Percentiles rank a stretch among this genome's conserved stretches.
phyloP scores from a whole-genome alignment of 2,329 filamentous ascomycete genomes.

The Colletotrichum caudatum region DNA sequence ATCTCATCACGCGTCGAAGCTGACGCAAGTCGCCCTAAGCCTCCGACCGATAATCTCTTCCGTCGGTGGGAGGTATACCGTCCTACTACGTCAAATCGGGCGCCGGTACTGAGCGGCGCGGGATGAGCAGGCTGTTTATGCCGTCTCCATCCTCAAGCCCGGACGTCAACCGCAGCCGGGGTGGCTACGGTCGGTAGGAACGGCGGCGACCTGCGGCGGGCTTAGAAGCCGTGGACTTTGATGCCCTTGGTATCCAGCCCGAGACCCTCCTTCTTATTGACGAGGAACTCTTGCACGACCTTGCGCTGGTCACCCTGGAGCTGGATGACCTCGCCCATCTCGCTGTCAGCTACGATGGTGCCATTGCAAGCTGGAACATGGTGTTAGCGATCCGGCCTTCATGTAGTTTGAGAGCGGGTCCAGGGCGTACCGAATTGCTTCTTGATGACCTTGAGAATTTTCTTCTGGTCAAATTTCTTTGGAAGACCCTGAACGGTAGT shows the following conservation, averaged over 20 bases:
- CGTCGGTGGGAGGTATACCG: constrained; percentile 36
- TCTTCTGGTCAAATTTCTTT: constrained; percentile 99
- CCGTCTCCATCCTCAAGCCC: constrained; percentile 29
- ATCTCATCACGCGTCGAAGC: constrained; percentile 35
- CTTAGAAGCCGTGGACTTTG: constrained; percentile 76
- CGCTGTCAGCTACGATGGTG: constrained; percentile 94
- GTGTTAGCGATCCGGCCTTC: constrained; percentile 43
- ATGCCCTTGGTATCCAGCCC: constrained; percentile 96
- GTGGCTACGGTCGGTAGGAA: constrained; percentile 44
- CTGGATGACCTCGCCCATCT: constrained; percentile 99
- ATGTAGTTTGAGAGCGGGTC: neutral
- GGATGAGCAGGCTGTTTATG: constrained; percentile 24
- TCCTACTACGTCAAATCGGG: constrained; percentile 40
- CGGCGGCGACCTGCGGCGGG: constrained; percentile 55
- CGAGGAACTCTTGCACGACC: constrained; percentile 97
- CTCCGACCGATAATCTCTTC: constrained; percentile 37
- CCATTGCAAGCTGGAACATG: constrained; percentile 89
- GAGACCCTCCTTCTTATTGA: constrained; percentile 94
- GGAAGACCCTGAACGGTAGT: constrained; percentile 99
- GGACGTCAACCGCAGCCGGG: constrained; percentile 32
- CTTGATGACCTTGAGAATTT: constrained; percentile 99
- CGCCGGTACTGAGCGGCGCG: constrained; percentile 37
- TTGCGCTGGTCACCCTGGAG: constrained; percentile 99
- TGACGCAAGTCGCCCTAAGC: constrained; percentile 42
- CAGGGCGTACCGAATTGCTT: constrained; percentile 88